Percentiles rank a stretch among this genome's conserved stretches.
Conservation (phyloP, 2,329 filamentous ascomycete species). For the Venturia effusa region DNA sequence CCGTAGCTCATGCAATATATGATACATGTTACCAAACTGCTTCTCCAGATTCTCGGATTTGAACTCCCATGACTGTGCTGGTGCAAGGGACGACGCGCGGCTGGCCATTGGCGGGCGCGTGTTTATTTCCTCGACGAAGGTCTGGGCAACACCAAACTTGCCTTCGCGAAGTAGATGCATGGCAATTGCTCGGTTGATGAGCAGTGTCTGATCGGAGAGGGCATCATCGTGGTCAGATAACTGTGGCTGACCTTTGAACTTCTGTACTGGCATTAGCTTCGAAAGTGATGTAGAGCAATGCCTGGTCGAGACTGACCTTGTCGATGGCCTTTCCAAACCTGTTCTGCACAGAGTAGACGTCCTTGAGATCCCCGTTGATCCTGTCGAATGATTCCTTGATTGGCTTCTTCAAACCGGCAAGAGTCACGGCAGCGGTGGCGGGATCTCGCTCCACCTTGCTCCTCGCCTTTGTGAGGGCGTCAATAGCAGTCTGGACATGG, state of each 20-base stretch:
- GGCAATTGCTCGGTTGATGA: conserved; percentile 87
- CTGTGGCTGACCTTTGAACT: conserved; percentile 43
- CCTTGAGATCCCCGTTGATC: conserved; percentile 71
- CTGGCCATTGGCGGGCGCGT: not conserved
- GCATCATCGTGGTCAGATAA: conserved; percentile 72
- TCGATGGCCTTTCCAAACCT: conserved; percentile 79
- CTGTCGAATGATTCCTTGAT: conserved; percentile 71
- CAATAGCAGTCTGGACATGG: conserved; percentile 76
- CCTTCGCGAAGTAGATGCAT: conserved; percentile 96
- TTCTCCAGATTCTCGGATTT: conserved; percentile 49
- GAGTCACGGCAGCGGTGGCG: conserved; percentile 57
- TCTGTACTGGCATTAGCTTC: conserved; percentile 27
- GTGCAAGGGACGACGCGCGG: not conserved
- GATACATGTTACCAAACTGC: conserved; percentile 83
- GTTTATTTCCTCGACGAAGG: conserved; percentile 66
- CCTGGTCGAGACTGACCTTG: conserved; percentile 41
- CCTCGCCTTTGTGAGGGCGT: conserved; percentile 61
- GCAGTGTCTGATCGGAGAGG: conserved; percentile 59
- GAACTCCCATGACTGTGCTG: conserved; percentile 9
- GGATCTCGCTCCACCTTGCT: conserved; percentile 58
- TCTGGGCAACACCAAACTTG: conserved; percentile 78
- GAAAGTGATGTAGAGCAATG: not conserved
- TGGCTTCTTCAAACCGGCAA: conserved; percentile 78
- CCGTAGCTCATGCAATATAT: conserved; percentile 70
- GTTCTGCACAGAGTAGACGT: conserved; percentile 70